Conservation (phyloP, 352 stramenopile species). For the Saprolegnia diclina region DNA sequence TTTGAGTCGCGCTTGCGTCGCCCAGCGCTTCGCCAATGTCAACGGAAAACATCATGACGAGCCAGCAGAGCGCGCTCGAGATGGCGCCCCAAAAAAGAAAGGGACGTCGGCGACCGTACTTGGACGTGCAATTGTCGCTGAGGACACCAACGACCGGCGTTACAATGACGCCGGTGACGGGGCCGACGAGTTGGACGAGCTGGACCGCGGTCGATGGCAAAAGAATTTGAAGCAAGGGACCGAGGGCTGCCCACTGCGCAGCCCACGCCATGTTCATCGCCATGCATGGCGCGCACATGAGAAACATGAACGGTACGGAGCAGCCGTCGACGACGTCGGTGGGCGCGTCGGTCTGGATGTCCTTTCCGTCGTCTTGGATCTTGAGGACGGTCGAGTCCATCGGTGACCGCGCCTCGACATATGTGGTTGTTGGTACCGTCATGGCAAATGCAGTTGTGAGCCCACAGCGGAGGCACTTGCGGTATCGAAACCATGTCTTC, state of each 20-base stretch:
- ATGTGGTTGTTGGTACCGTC: too few species aligned
- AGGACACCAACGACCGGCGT: slow-evolving; percentile 60
- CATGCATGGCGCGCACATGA: slow-evolving; percentile 59
- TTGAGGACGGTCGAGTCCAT: too few species aligned
- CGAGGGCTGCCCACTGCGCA: slow-evolving; percentile 61
- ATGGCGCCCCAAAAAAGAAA: slow-evolving; percentile 59
- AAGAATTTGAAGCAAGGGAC: slow-evolving; percentile 60
- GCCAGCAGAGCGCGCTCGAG: slow-evolving; percentile 64
- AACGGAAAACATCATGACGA: slow-evolving; percentile 59
- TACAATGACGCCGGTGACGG: slow-evolving; percentile 59
- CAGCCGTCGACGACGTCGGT: too few species aligned
- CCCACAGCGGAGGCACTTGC: too few species aligned
- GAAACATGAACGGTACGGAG: slow-evolving; percentile 54
- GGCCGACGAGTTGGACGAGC: slow-evolving; percentile 65
- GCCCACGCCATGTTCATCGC: slow-evolving; percentile 74
- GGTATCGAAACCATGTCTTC: too few species aligned
- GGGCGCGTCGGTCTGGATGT: too few species aligned
- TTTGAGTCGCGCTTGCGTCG: slow-evolving; percentile 32
- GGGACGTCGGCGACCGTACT: slow-evolving; percentile 55
- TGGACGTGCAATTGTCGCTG: slow-evolving; percentile 46
- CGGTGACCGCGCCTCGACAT: too few species aligned
- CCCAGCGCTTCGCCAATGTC: slow-evolving; percentile 54
- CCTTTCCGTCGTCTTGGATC: too few species aligned
- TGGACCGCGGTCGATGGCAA: slow-evolving; percentile 60
- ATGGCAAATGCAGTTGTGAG: too few species aligned